Conservation (phyloP, 164 flowering plant genomes). For the Stephania japonica region DNA sequence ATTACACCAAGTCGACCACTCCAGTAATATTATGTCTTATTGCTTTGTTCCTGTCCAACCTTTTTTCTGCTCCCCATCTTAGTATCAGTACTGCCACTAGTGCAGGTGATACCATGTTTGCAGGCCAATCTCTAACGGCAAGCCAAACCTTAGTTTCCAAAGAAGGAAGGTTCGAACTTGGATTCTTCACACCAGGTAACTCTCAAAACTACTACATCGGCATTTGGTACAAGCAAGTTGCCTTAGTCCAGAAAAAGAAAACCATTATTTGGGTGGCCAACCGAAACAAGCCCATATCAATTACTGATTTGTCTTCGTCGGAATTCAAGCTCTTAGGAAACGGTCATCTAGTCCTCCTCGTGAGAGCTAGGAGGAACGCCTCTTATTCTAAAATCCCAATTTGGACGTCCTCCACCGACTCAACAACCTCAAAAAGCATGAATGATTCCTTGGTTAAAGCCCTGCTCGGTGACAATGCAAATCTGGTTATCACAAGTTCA, state of each 20-base stretch:
- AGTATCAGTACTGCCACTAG: slow-evolving; percentile 11
- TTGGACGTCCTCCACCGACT: slow-evolving; percentile 54
- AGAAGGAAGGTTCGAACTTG: slow-evolving; percentile 15
- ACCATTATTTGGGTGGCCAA: slow-evolving; percentile 27
- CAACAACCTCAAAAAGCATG: slow-evolving; percentile 15
- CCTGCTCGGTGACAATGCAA: too few relatives aligned
- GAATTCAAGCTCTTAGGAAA: slow-evolving; percentile 16
- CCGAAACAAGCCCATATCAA: slow-evolving; percentile 19
- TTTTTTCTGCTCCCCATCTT: background rate
- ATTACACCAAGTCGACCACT: too few relatives aligned
- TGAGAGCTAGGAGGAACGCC: too few relatives aligned
- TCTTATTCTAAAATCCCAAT: slow-evolving; percentile 10
- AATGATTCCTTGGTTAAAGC: too few relatives aligned
- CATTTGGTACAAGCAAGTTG: slow-evolving; percentile 19
- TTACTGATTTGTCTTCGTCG: slow-evolving; percentile 10
- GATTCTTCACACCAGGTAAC: slow-evolving; percentile 23
- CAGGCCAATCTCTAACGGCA: slow-evolving; percentile 20
- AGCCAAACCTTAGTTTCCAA: slow-evolving; percentile 17
- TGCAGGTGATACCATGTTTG: too few relatives aligned
- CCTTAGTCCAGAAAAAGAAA: background rate
- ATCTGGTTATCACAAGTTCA: too few relatives aligned
- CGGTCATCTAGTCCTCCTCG: slow-evolving; percentile 20
- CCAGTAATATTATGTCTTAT: too few relatives aligned
- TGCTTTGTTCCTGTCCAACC: too few relatives aligned
- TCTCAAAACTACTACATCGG: slow-evolving; percentile 19